Evolutionary conservation across 1,284 basidiomycete species (phyloP), one percentile per base, ranked within the genome.

Genomic region (Volvariella surrecta): DNA sequence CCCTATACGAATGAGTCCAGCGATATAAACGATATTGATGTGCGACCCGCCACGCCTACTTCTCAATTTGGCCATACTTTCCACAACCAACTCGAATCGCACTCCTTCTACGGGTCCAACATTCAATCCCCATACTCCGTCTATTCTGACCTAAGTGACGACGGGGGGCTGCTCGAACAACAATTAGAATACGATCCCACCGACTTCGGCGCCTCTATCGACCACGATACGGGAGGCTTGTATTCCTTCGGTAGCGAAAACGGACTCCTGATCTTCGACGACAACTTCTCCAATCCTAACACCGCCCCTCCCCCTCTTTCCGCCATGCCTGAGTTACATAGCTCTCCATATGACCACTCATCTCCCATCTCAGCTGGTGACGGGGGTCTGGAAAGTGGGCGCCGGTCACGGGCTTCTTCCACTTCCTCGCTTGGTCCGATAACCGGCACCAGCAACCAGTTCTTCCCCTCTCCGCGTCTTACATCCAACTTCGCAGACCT

Each of bases 61-160:
- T 76, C 78, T 10, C 71, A 77, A 21, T 92, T 92, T 53, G 90
- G 93, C 59, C 78, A 86, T 62, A 82, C 82, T n/a, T 68, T 91
- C 59, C 75, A 79, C 53, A 75, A 77, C 45, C 76, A 76, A 32
- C 54, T 86, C 50, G 62, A 66, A 39, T 61, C 57, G 20, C 24
- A 28, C 11, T 62, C 62, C 19, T 66, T 65, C 56, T 59, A 63
- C 60, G 61, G 61, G 13, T 68, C 66, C 19, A 67, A 66, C 58
- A 58, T 77, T 55, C 75, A 79, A 59, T 82, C 81, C 0, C 80
- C 81, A n/a, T 83, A 70, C 58, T 82, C 80, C 4, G 67, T 59
- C 42, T 68, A 75, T 50, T 82, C 79, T 2, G 82, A 84, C 20
- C 76, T 85, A 17, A 69, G 69, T 45, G 76, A 74, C 58, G 66